These are phyloP conservation scores for Quercus lobata DNA, from an alignment of 331 rosid species.

Conservation along the genomic window DNA sequence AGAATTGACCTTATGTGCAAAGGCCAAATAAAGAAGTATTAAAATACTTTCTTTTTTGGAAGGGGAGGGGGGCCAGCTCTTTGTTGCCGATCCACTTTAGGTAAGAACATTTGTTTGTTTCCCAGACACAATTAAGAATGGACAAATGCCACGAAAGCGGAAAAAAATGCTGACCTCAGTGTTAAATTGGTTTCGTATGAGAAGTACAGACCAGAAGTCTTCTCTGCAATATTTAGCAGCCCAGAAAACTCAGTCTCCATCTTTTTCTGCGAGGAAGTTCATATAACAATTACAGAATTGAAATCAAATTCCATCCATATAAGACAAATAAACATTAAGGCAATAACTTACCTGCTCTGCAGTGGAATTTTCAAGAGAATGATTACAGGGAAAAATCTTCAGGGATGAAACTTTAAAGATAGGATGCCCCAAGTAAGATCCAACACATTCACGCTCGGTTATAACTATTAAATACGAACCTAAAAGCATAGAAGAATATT, in stretches of 20 bases:
- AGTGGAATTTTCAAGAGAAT: slow-evolving; percentile 59
- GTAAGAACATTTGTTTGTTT: not conserved
- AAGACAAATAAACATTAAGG: not conserved
- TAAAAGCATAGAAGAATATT: slow-evolving; percentile 23
- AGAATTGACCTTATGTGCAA: not conserved
- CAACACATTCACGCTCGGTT: slow-evolving; percentile 61
- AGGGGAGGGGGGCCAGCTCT: not conserved
- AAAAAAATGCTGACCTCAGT: slow-evolving; percentile 63
- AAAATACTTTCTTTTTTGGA: not conserved
- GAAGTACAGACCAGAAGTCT: slow-evolving; percentile 79
- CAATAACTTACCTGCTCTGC: slow-evolving; percentile 58
- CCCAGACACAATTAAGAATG: slow-evolving; percentile 7
- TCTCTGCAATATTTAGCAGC: slow-evolving; percentile 78
- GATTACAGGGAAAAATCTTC: slow-evolving; percentile 85
- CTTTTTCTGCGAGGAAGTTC: slow-evolving; percentile 63
- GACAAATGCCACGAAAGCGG: slow-evolving; percentile 11
- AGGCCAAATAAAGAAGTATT: not conserved
- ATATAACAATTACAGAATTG: slow-evolving; percentile 23
- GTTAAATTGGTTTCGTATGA: slow-evolving; percentile 88
- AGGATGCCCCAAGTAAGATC: slow-evolving; percentile 86
- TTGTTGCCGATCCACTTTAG: not conserved
- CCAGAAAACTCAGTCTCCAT: slow-evolving; percentile 73
- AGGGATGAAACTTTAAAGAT: slow-evolving; percentile 61
- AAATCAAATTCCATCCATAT: slow-evolving; percentile 20
- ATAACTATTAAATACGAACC: slow-evolving; percentile 83